Percentiles rank a stretch among this genome's conserved stretches.
These are phyloP conservation scores for Penicillium nucicola DNA, from an alignment of 495 filamentous ascomycete species.

Conservation along the genomic window DNA sequence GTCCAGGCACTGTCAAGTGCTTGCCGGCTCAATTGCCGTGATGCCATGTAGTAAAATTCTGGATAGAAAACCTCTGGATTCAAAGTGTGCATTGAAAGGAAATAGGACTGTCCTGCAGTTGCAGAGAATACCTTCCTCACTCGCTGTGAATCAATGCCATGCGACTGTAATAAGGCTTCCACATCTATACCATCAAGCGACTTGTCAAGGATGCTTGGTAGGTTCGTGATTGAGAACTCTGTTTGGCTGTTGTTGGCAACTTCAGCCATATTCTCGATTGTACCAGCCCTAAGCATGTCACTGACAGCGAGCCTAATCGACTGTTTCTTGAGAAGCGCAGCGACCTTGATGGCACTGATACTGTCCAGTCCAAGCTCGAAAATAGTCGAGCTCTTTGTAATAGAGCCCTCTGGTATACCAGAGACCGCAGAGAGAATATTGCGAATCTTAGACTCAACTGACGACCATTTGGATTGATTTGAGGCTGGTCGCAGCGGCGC, in stretches of 20 bases:
- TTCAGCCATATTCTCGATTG: slow-evolving; percentile 29
- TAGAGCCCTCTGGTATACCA: slow-evolving; percentile 54
- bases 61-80: slow-evolving; percentile 31
- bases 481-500: background rate
- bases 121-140: slow-evolving; percentile 20
- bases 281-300: slow-evolving; percentile 34
- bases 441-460: slow-evolving; percentile 51
- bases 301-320: slow-evolving; percentile 29
- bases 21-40: slow-evolving; percentile 9
- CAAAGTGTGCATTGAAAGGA: slow-evolving; percentile 29
- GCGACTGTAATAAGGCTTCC: slow-evolving; percentile 10
- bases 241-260: slow-evolving; percentile 8
- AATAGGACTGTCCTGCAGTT: slow-evolving; percentile 33
- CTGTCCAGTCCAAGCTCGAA: slow-evolving; percentile 89
- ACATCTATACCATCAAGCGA: slow-evolving; percentile 18
- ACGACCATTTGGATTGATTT: slow-evolving; percentile 12
- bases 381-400: slow-evolving; percentile 63
- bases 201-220: slow-evolving; percentile 11
- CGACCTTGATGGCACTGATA: slow-evolving; percentile 69
- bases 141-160: slow-evolving; percentile 14
- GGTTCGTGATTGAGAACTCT: slow-evolving; percentile 6
- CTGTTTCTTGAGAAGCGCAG: slow-evolving; percentile 30
- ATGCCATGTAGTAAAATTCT: slow-evolving; percentile 24
- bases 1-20: slow-evolving; percentile 26
- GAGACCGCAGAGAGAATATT: slow-evolving; percentile 63